phyloP scores from a whole-genome alignment of 1,284 basidiomycete species.

The Heterobasidion parviporum region DNA sequence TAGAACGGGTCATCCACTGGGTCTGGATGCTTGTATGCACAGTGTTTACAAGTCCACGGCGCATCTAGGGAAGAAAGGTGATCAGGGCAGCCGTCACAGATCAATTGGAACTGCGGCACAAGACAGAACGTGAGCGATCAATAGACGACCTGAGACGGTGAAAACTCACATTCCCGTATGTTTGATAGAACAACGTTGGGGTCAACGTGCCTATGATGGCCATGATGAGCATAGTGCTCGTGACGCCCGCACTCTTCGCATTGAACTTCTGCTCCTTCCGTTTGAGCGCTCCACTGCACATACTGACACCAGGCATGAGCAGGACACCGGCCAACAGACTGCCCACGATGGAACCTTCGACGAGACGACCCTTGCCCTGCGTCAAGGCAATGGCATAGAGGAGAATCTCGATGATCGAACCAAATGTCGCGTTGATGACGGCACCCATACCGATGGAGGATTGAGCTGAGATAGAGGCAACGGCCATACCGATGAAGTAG shows the following conservation, averaged over 20 bases:
- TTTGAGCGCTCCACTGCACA: slow-evolving; percentile 90
- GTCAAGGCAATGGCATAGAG: slow-evolving; percentile 88
- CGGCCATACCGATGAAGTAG: slow-evolving; percentile 99
- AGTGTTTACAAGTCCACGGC: slow-evolving; percentile 85
- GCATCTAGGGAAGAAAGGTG: slow-evolving; percentile 25
- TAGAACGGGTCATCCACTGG: slow-evolving; percentile 95
- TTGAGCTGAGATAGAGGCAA: slow-evolving; percentile 96
- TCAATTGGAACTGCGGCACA: slow-evolving; percentile 75
- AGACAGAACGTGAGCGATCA: neutral
- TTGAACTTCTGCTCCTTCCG: slow-evolving; percentile 98
- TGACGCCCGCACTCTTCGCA: slow-evolving; percentile 96
- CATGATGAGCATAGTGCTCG: slow-evolving; percentile 99
- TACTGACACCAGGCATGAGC: slow-evolving; percentile 94
- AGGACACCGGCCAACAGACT: slow-evolving; percentile 92
- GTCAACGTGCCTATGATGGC: slow-evolving; percentile 96
- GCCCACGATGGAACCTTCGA: slow-evolving; percentile 96
- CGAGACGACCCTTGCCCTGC: slow-evolving; percentile 85
- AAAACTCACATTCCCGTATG: slow-evolving; percentile 86
- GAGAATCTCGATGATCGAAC: slow-evolving; percentile 96
- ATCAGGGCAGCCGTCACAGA: slow-evolving; percentile 85
- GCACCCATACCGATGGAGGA: slow-evolving; percentile 99
- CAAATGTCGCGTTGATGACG: slow-evolving; percentile 99
- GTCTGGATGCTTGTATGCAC: slow-evolving; percentile 93
- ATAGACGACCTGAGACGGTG: neutral
- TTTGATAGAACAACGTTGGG: slow-evolving; percentile 97